Percentiles rank a stretch among this genome's conserved stretches.
These are phyloP conservation scores for Verticillium tricorpus DNA, from an alignment of 2,329 filamentous ascomycete species.

Conservation along the genomic window DNA sequence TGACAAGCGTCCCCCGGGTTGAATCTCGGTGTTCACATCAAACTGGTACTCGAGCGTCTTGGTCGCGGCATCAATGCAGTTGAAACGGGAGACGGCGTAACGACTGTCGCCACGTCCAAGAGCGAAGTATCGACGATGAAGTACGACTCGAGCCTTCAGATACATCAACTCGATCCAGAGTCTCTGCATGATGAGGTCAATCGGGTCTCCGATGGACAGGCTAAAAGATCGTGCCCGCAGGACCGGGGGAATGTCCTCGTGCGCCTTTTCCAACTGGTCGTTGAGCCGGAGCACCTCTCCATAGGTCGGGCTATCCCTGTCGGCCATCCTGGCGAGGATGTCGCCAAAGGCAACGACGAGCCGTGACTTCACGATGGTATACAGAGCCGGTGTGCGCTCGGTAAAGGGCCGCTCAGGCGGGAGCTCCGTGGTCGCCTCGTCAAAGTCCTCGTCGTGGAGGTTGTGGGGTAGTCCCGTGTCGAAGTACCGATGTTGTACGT, in stretches of 20 bases:
- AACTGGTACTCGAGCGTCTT: slow-evolving; percentile 37
- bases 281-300: slow-evolving; percentile 30
- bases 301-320: slow-evolving; percentile 22
- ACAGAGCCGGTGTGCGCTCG: slow-evolving; percentile 20
- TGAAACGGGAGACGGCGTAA: slow-evolving; percentile 33
- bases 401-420: slow-evolving; percentile 27
- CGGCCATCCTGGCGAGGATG: slow-evolving; percentile 13
- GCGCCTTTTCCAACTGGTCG: slow-evolving; percentile 26
- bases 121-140: slow-evolving; percentile 29
- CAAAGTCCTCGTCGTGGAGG: slow-evolving; percentile 37
- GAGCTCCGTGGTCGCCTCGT: slow-evolving; percentile 23
- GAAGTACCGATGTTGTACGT: slow-evolving; percentile 32
- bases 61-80: slow-evolving; percentile 39
- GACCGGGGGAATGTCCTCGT: slow-evolving; percentile 10
- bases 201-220: slow-evolving; percentile 27
- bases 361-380: slow-evolving; percentile 18
- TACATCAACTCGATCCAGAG: slow-evolving; percentile 32
- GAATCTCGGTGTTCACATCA: slow-evolving; percentile 33
- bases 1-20: slow-evolving; percentile 32
- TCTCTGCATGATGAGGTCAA: slow-evolving; percentile 31
- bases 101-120: slow-evolving; percentile 25
- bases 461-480: slow-evolving; percentile 40
- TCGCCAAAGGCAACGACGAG: slow-evolving; percentile 18
- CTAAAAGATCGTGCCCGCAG: neutral
- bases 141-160: slow-evolving; percentile 33